phyloP scores from a whole-genome alignment of 192 early-diverging fungal genomes.

The Coemansia sp. region DNA sequence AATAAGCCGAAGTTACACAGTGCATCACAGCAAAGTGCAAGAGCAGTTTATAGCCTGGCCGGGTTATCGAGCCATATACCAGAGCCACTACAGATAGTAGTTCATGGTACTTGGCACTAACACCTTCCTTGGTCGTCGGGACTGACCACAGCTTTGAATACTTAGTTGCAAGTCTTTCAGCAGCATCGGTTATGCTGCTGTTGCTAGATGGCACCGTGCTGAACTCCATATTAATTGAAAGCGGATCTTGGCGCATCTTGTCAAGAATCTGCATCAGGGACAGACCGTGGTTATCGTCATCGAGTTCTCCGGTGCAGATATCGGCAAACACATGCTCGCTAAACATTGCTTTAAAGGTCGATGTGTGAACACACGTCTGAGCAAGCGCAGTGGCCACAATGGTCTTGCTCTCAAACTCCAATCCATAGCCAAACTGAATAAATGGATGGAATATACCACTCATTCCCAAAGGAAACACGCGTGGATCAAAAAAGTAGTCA shows the following conservation, averaged over 20 bases:
- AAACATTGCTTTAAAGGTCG: conserved; percentile 9
- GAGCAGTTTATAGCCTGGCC: conserved; percentile 21
- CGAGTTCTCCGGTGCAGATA: neutral
- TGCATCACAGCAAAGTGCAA: conserved; percentile 54
- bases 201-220: neutral
- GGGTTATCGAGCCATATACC: conserved; percentile 37
- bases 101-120: conserved; percentile 47
- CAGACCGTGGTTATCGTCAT: neutral
- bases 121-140: conserved; percentile 22
- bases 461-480: conserved; percentile 48
- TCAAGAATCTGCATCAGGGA: conserved; percentile 43
- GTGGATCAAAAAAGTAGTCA: conserved; percentile 52
- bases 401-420: conserved; percentile 61
- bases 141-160: conserved; percentile 51
- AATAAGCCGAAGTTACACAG: conserved; percentile 56
- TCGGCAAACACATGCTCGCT: conserved; percentile 14
- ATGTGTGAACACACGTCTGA: conserved; percentile 47
- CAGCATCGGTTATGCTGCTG: neutral
- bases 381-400: conserved; percentile 58
- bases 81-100: conserved; percentile 35
- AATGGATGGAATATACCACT: conserved; percentile 60
- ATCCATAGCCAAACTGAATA: conserved; percentile 63
- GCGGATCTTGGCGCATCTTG: conserved; percentile 35
- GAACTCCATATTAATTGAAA: conserved; percentile 16
- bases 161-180: conserved; percentile 22